Evolutionary conservation across 2,329 filamentous ascomycete genomes (phyloP), one percentile per base, ranked within the genome.

Genomic region (Trichophyton simii): DNA sequence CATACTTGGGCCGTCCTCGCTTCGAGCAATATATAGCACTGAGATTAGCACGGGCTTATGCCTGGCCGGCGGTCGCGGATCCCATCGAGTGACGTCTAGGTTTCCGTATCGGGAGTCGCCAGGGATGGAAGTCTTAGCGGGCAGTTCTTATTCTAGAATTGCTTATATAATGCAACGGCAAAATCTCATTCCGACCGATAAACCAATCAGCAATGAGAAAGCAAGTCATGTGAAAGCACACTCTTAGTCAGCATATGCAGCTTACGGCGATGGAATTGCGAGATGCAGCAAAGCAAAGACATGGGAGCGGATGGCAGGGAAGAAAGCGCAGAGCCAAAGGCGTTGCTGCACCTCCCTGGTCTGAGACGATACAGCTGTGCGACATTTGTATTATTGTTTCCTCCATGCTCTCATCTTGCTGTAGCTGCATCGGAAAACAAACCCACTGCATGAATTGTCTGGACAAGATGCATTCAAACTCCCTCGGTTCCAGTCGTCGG

Each of bases 401-500:
- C 46, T 28, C 46, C 22, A 13, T 22, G 13, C 13, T 13, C 22
- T 28, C 13, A 20, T 25, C 11, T 22, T 15, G 46, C 46, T 7
- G 44, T 48, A 22, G 46, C 46, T 52, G 46, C 20, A 52, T 25
- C 11, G 11, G 20, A 9, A 8, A 22, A 48, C 18, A 46, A 18
- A 52, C 25, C n/a, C 9, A 52, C 48, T 5, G 28, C 28, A 31
- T 20, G 15, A 13, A 31, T 7, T 34, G 28, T 54, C 9, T n/a
- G 13, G 7, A 13, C 11, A 7, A 18, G n/a, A 20, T 55, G 13
- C 7, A 55, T 22, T 5, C 18, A 15, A n/a, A 28, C 4, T 18
- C n/a, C 52, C 52, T 55, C 52, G 52, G 52, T 55, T 55, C 31
- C 52, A 55, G 52, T n/a, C 31, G n/a, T 55, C 52, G 52, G 52